Percentiles rank a stretch among this genome's conserved stretches.
Evolutionary conservation across 2,329 filamentous ascomycete species (phyloP).

Genomic region (Ophiostoma montium): DNA sequence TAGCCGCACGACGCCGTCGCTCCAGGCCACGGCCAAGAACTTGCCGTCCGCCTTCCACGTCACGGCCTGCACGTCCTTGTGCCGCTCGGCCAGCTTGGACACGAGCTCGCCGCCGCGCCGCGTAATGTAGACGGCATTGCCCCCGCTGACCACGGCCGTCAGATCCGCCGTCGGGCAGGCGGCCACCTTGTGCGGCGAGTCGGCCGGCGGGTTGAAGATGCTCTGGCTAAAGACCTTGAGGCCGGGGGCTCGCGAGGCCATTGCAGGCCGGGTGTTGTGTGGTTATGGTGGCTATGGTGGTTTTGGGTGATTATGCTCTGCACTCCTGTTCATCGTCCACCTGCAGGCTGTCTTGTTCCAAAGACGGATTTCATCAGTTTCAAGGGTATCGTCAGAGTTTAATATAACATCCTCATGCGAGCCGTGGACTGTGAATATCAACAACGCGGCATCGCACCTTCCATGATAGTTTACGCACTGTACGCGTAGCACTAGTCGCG

Average conservation of each 20-base stretch:
- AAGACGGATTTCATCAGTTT: no score
- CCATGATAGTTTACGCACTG: neutral
- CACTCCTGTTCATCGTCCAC: no score
- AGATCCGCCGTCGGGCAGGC: slow-evolving; percentile 82
- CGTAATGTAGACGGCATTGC: slow-evolving; percentile 55
- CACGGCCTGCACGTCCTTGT: slow-evolving; percentile 32
- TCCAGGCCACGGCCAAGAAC: slow-evolving; percentile 71
- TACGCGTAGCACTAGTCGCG: neutral
- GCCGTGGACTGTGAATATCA: neutral
- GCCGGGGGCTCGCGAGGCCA: neutral
- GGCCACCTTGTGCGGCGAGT: slow-evolving; percentile 45
- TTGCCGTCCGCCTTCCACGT: slow-evolving; percentile 60
- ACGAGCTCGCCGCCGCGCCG: slow-evolving; percentile 60
- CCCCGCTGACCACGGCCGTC: slow-evolving; percentile 54
- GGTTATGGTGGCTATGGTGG: no score
- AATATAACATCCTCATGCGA: no score
- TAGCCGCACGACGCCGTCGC: slow-evolving; percentile 62
- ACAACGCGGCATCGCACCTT: neutral
- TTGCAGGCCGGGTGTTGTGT: neutral
- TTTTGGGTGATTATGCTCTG: neutral
- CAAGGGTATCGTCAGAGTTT: no score
- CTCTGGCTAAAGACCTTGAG: slow-evolving; percentile 41
- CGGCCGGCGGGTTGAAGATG: slow-evolving; percentile 35
- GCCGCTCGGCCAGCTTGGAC: slow-evolving; percentile 30
- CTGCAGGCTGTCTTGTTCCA: no score